Conservation (phyloP, 495 filamentous ascomycete genomes). For the Talaromyces nanjingensis region DNA sequence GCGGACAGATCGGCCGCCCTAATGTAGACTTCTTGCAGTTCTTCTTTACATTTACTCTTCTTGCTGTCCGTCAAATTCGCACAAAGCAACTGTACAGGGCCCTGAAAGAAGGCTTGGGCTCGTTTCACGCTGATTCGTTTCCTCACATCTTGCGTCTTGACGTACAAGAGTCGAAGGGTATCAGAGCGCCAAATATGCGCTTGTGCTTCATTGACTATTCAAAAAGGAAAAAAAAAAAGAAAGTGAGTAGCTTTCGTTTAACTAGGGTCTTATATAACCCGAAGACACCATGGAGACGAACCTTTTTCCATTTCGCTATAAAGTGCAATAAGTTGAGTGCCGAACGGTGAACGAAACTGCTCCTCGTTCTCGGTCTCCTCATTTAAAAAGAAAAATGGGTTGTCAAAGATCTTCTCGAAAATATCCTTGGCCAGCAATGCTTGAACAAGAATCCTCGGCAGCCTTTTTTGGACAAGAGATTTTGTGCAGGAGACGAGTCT, state of each 20-base stretch:
- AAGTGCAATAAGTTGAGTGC: background rate
- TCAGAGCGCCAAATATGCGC: background rate
- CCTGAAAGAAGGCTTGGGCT: background rate
- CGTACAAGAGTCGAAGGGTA: background rate
- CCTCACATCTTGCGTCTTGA: background rate
- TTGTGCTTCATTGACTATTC: background rate
- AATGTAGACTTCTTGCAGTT: background rate
- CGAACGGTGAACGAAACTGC: background rate
- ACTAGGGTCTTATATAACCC: background rate
- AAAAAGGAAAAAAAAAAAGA: background rate
- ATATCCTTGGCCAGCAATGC: slow-evolving; percentile 4
- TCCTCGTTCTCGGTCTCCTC: background rate
- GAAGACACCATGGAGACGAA: background rate
- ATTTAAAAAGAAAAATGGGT: background rate
- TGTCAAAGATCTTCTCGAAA: background rate
- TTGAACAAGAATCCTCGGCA: background rate
- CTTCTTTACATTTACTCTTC: background rate
- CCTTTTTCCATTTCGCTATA: background rate
- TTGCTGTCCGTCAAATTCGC: background rate
- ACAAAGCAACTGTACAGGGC: background rate
- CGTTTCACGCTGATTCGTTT: background rate
- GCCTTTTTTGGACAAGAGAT: background rate
- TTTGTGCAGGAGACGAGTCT: background rate
- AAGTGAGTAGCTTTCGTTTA: background rate
- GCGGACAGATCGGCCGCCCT: background rate